These are phyloP conservation scores for Metschnikowia corniflorae DNA, from an alignment of 805 yeast species.

Conservation along the genomic window DNA sequence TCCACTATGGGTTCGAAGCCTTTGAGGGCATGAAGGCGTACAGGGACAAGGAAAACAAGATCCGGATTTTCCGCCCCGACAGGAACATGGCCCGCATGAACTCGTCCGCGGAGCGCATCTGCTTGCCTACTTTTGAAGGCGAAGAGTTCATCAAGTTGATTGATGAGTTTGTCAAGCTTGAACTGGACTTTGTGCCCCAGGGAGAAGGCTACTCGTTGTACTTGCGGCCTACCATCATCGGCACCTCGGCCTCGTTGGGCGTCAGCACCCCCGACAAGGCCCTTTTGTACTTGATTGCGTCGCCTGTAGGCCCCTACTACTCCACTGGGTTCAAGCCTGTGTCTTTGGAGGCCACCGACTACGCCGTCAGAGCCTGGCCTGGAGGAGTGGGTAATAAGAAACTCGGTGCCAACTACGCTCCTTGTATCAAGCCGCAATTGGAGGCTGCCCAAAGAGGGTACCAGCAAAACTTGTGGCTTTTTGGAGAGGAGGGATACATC, in stretches of 20 bases:
- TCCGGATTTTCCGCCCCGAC: slow-evolving; percentile 87
- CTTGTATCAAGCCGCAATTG: slow-evolving; percentile 85
- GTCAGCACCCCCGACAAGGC: slow-evolving; percentile 82
- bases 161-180: slow-evolving; percentile 71
- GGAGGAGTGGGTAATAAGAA: slow-evolving; percentile 97
- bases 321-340: slow-evolving; percentile 93
- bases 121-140: slow-evolving; percentile 80
- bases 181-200: slow-evolving; percentile 74
- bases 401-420: slow-evolving; percentile 97
- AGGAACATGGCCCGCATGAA: slow-evolving; percentile 92
- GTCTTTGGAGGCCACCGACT: slow-evolving; percentile 87
- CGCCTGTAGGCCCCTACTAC: slow-evolving; percentile 95
- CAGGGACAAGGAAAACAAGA: slow-evolving; percentile 46
- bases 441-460: slow-evolving; percentile 90
- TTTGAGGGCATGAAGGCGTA: slow-evolving; percentile 97
- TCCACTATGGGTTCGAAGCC: slow-evolving; percentile 92
- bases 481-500: slow-evolving; percentile 79
- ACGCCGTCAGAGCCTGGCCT: slow-evolving; percentile 98
- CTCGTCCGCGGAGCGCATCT: slow-evolving; percentile 81
- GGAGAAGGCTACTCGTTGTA: slow-evolving; percentile 89
- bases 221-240: slow-evolving; percentile 92
- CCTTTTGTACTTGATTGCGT: slow-evolving; percentile 77
- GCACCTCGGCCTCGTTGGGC: slow-evolving; percentile 86
- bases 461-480: slow-evolving; percentile 95
- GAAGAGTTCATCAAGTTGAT: slow-evolving; percentile 74